Conservation (phyloP, 495 filamentous ascomycete genomes). For the Cairneyella variabilis region DNA sequence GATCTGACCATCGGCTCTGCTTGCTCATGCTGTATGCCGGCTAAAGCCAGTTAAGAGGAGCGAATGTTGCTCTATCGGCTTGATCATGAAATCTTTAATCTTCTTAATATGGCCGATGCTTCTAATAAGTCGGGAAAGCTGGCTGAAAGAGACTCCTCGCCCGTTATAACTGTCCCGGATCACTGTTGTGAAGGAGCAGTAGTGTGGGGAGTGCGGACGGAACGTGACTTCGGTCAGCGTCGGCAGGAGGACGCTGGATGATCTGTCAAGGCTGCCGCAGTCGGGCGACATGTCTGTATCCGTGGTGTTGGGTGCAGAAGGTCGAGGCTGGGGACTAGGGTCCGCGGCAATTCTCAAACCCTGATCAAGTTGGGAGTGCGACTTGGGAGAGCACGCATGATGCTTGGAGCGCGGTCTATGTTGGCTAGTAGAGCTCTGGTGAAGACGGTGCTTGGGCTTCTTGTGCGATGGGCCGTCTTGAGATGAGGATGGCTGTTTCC, state of each 20-base stretch:
- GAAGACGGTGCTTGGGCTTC: constrained; percentile 13
- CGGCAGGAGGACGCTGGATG: too few relatives aligned
- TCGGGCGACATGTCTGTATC: constrained; percentile 7
- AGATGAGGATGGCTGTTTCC: constrained; percentile 13
- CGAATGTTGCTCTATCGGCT: too few relatives aligned
- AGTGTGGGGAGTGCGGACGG: too few relatives aligned
- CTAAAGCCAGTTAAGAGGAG: too few relatives aligned
- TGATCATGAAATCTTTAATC: constrained; percentile 15
- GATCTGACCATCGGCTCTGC: too few relatives aligned
- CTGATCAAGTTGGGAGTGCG: constrained; percentile 11
- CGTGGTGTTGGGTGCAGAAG: constrained; percentile 8
- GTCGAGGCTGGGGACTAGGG: constrained; percentile 5
- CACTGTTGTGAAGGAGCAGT: constrained; percentile 43
- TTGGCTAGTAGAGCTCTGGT: constrained; percentile 8
- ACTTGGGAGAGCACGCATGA: constrained; percentile 10
- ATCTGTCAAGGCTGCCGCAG: constrained; percentile 1
- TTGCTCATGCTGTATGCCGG: too few relatives aligned
- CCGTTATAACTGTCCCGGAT: too few relatives aligned
- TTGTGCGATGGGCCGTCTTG: constrained; percentile 10
- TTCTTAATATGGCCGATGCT: constrained; percentile 23
- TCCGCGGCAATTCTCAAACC: constrained; percentile 1
- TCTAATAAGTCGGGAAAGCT: too few relatives aligned
- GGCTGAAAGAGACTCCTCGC: too few relatives aligned
- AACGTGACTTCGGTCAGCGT: constrained; percentile 1
- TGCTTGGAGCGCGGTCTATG: constrained; percentile 3